Base-by-base conservation (phyloP, 768 basidiomycete species). In the Pisolithus microcarpus region DNA sequence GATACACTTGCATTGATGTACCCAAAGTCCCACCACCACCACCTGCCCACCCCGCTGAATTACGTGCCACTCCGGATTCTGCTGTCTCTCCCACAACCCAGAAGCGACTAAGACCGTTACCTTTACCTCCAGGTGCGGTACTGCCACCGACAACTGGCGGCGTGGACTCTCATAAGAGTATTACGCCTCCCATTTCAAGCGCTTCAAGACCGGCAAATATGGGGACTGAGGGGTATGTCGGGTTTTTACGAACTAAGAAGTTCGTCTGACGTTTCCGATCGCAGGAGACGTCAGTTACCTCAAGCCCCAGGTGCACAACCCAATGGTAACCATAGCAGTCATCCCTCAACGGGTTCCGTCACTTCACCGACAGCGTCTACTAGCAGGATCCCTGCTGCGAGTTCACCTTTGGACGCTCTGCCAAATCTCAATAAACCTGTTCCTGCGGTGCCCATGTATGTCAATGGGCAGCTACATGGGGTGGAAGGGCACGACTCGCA, bases 351-450 rank as follows among this genome's bases (percentile, higher is more conserved):
- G 3, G 61, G 56, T 16, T 61, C 67, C 30, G 48, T 44, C 44
- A 48, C 53, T n/a, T 58, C 61, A 0, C 58, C 62, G 0, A 54
- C 36, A 11, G 50, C 60, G 24, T n/a, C 51, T 15, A 11, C 38
- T 15, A 54, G 48, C 23, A 68, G 50, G 52, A 53, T 53, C 16
- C n/a, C 39, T 24, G 16, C 23, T 26, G 2, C 26, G 16, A 48
- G 39, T 46, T 45, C 48, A 19, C 62, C 54, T 36, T 46, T 61
- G 3, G 65, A 67, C 21, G 8, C 48, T 15, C 16, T 18, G 4
- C 56, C 58, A 1, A 67, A 65, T 30, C 38, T 68, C 15, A 55
- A 65, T 54, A 67, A 67, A 49, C 65, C 65, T 11, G 65, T 67
- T 4, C 65, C 65, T 7, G 58, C 65, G 2, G 56, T 67, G 9